Evolutionary conservation across 208 protist genomes (phyloP).

Genomic region (Crithidia expoeki): DNA sequence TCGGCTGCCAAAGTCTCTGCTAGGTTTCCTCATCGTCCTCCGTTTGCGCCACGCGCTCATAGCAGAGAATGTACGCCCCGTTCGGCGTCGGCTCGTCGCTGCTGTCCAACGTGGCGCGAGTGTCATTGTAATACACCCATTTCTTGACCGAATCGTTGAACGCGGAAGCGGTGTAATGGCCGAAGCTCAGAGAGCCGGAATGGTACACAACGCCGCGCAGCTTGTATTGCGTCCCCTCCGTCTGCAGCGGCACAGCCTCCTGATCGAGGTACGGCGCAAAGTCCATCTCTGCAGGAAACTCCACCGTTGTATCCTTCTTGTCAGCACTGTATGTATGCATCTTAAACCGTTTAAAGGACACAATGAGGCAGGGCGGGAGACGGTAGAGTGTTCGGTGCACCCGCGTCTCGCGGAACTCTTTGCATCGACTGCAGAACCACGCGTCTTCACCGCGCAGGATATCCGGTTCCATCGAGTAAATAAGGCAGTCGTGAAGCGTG

Average conservation of each 20-base stretch:
- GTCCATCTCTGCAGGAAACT: constrained; percentile 63
- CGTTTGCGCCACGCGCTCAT: constrained; percentile 43
- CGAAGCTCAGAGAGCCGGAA: constrained; percentile 71
- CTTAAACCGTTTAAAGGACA: constrained; percentile 85
- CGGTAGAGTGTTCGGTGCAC: constrained; percentile 69
- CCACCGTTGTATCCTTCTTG: constrained; percentile 76
- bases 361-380: constrained; percentile 73
- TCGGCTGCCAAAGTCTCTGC: no score
- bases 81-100: constrained; percentile 26
- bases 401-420: constrained; percentile 53
- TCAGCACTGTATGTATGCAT: constrained; percentile 55
- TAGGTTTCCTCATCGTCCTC: background rate
- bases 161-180: constrained; percentile 81
- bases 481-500: constrained; percentile 50
- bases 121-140: constrained; percentile 87
- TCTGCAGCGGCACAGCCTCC: constrained; percentile 31
- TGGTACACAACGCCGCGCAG: constrained; percentile 83
- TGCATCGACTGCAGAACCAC: constrained; percentile 78
- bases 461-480: constrained; percentile 50
- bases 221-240: constrained; percentile 50
- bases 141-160: constrained; percentile 52
- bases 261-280: constrained; percentile 62
- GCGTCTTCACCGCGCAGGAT: constrained; percentile 65
- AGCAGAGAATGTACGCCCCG: constrained; percentile 82
- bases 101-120: constrained; percentile 32